Base-by-base conservation (phyloP, 106 monocot genomes). In the Allium sativum region DNA sequence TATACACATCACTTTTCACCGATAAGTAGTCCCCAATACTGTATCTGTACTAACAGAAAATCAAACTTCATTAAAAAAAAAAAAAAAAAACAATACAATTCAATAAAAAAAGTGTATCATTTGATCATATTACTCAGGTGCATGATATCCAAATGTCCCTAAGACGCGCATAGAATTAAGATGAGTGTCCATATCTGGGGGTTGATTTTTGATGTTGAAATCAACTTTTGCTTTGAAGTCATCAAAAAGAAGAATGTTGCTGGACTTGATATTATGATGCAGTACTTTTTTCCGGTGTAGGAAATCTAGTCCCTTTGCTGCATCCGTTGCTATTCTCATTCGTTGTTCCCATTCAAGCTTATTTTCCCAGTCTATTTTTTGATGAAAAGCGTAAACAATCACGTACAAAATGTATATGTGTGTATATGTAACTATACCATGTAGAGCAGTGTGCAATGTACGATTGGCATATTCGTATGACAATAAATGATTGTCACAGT, bases 1-100 rank as follows among this genome's bases (percentile, higher is more conserved):
- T 93, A 64, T 89, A 93, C 9, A 93, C 89, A 66, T 93, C 93
- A 65, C 89, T 93, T 61, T 84, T 93, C 55, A 80, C 52, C 3
- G 88, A 88, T 66, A 84, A 93, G 61, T 77, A 44, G 45, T 89
- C 93, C 62, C 85, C 14, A 10, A 31, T 14, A 1, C 18, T 57
- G 15, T 57, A 57, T 22, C 57, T 57, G 57, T 12, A 57, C 10
- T 50, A 50, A 50, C 15, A 12, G 15, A 50, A 50, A 6, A 50
- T 50, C 15, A 12, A 50, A 50, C 11, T 50, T 50, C 48, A 50
- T 12, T 11, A 50, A 50, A 15, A 7, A 50, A 50, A 7, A 50
- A 6, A 50, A 6, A 50, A 50, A 50, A 11, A 50, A 50, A 7
- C 48, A 50, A 50, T 12, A 3, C 2, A 50, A 50, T 3, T 50